A percentile compares a stretch with the other conserved stretches of the same genome.
phyloP scores from a whole-genome alignment of 495 filamentous ascomycete genomes.

The Cercophora scortea region DNA sequence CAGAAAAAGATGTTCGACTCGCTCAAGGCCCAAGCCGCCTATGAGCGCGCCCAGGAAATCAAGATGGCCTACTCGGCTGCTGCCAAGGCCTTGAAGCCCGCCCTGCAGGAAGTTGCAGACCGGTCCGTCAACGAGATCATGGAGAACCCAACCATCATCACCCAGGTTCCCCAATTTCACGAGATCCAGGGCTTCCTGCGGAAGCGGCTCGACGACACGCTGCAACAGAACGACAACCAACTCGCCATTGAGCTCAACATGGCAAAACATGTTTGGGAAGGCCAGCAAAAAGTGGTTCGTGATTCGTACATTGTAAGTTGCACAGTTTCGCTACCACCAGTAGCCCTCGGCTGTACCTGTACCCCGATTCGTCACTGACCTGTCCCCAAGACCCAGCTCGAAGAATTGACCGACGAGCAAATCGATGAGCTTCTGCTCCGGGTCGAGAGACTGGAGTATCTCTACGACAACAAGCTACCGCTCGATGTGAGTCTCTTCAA shows the following conservation, averaged over 20 bases:
- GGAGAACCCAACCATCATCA: constrained; percentile 20
- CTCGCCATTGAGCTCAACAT: constrained; percentile 10
- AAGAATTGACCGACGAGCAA: constrained; percentile 26
- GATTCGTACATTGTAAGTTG: constrained; percentile 13
- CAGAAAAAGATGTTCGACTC: constrained; percentile 36
- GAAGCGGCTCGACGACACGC: constrained; percentile 15
- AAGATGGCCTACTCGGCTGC: constrained; percentile 30
- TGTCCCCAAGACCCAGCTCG: constrained; percentile 3
- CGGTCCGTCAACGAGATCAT: constrained; percentile 26
- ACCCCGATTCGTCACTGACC: background rate
- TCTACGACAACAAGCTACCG: constrained; percentile 27
- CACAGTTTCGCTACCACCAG: background rate
- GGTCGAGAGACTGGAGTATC: constrained; percentile 24
- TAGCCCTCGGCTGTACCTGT: too few relatives aligned
- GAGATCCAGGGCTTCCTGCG: constrained; percentile 22
- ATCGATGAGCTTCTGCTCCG: constrained; percentile 26
- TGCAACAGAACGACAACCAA: constrained; percentile 10
- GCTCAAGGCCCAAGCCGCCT: constrained; percentile 32
- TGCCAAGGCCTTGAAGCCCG: constrained; percentile 31
- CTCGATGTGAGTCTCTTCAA: constrained; percentile 28
- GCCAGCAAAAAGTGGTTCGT: constrained; percentile 4
- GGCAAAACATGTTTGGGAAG: constrained; percentile 11
- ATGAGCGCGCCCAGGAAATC: constrained; percentile 36
- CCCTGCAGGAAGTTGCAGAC: constrained; percentile 35
- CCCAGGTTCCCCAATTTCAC: constrained; percentile 24